A percentile compares a stretch with the other conserved stretches of the same genome.
phyloP scores from a whole-genome alignment of 2,329 filamentous ascomycete species.

The Colletotrichum theobromicola region DNA sequence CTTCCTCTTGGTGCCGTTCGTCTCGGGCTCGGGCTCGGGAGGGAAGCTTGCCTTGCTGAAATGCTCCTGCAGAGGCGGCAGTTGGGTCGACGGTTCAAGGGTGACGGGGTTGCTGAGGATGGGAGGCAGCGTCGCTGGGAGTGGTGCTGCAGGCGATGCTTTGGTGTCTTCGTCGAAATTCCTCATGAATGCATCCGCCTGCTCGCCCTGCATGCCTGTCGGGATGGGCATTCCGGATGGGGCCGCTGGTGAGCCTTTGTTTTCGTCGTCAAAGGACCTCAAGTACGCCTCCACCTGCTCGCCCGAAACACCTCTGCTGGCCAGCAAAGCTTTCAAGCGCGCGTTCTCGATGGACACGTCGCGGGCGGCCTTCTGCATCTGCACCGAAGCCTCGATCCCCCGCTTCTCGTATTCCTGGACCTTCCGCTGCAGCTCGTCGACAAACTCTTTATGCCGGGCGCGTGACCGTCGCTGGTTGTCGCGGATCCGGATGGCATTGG shows the following conservation, averaged over 20 bases:
- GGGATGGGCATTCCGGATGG: background rate
- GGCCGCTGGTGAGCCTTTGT: slow-evolving; percentile 25
- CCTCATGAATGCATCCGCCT: background rate
- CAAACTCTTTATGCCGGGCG: slow-evolving; percentile 54
- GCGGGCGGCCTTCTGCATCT: slow-evolving; percentile 60
- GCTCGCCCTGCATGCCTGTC: background rate
- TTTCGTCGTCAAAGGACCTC: slow-evolving; percentile 36
- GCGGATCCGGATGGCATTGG: slow-evolving; percentile 42
- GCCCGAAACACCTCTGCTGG: slow-evolving; percentile 40
- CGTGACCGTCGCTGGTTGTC: slow-evolving; percentile 60
- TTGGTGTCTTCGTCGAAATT: slow-evolving; percentile 25
- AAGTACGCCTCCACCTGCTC: slow-evolving; percentile 46
- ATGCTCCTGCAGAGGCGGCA: slow-evolving; percentile 14
- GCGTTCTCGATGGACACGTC: slow-evolving; percentile 54
- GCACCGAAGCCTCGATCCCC: slow-evolving; percentile 53
- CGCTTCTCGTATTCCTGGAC: slow-evolving; percentile 52
- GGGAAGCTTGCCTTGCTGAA: slow-evolving; percentile 1
- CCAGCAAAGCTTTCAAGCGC: slow-evolving; percentile 47
- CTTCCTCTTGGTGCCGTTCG: background rate
- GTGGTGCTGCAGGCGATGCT: slow-evolving; percentile 24
- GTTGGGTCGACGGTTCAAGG: background rate
- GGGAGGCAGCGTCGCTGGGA: background rate
- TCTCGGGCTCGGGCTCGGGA: background rate
- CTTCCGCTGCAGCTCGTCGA: slow-evolving; percentile 51
- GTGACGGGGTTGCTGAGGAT: slow-evolving; percentile 9